Percentiles rank a stretch among this genome's conserved stretches.
These are phyloP conservation scores for Eucalyptus leucophloia DNA, from an alignment of 345 rosid genomes.

Conservation along the genomic window DNA sequence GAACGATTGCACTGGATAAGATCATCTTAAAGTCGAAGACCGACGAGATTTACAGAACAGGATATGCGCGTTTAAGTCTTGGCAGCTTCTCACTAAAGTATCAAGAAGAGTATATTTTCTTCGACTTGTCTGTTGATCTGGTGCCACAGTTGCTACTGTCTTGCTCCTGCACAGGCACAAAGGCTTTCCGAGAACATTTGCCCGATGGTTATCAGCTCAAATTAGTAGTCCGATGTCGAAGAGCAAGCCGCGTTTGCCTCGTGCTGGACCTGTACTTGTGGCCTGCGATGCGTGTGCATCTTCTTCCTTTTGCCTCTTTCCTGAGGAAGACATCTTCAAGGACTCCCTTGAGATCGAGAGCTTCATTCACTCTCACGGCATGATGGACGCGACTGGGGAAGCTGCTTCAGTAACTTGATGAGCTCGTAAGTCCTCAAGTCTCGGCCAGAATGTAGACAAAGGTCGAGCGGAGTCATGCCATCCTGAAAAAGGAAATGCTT, in stretches of 20 bases:
- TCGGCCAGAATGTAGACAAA: slow-evolving; percentile 63
- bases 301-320: neutral
- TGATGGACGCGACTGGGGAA: slow-evolving; percentile 12
- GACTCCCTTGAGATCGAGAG: neutral
- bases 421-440: slow-evolving; percentile 56
- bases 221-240: neutral
- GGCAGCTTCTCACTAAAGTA: neutral
- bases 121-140: neutral
- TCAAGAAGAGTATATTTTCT: neutral
- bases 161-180: neutral
- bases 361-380: neutral
- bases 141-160: neutral
- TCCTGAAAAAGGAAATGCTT: slow-evolving; percentile 8
- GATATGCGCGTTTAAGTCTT: neutral
- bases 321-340: neutral
- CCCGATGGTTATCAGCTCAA: neutral
- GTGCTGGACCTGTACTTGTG: neutral
- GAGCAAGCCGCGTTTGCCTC: neutral
- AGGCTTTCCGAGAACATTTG: neutral
- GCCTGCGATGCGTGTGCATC: neutral
- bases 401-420: slow-evolving; percentile 65
- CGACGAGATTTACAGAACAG: neutral
- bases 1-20: neutral
- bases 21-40: neutral
- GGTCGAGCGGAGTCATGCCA: slow-evolving; percentile 71